Evolutionary conservation across 1,284 basidiomycete genomes (phyloP).

Genomic region (Irpex sp.): DNA sequence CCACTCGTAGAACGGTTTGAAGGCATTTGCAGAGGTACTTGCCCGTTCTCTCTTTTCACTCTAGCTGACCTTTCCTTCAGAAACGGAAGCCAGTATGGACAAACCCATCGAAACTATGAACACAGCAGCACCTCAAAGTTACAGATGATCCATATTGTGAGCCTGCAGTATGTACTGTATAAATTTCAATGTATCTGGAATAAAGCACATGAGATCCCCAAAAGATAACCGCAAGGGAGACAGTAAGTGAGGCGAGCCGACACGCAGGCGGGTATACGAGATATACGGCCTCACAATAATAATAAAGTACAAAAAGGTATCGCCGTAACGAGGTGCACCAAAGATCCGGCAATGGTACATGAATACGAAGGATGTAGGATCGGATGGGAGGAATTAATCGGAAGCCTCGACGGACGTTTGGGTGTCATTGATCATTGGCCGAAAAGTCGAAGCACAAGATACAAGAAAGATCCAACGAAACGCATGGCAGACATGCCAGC

Average conservation of each 20-base stretch:
- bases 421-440: constrained; percentile 34
- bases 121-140: neutral
- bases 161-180: neutral
- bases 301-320: neutral
- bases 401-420: neutral
- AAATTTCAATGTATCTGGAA: neutral
- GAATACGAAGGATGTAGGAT: neutral
- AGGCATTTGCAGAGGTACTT: constrained; percentile 36
- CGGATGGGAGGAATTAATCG: neutral
- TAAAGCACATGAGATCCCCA: neutral
- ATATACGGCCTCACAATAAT: constrained; percentile 3
- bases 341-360: constrained; percentile 13
- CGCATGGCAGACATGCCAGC: constrained; percentile 77
- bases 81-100: constrained; percentile 58
- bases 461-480: constrained; percentile 74
- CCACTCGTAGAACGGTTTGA: constrained; percentile 36
- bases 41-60: neutral
- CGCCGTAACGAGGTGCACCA: constrained; percentile 4
- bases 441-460: constrained; percentile 73
- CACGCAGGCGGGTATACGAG: constrained; percentile 6
- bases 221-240: neutral
- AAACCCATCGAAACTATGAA: constrained; percentile 57
- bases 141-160: too few relatives aligned
- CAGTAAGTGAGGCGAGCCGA: neutral
- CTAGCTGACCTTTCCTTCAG: constrained; percentile 28